Base-by-base conservation (phyloP, 306 rosid species). In the Prunus armeniaca region DNA sequence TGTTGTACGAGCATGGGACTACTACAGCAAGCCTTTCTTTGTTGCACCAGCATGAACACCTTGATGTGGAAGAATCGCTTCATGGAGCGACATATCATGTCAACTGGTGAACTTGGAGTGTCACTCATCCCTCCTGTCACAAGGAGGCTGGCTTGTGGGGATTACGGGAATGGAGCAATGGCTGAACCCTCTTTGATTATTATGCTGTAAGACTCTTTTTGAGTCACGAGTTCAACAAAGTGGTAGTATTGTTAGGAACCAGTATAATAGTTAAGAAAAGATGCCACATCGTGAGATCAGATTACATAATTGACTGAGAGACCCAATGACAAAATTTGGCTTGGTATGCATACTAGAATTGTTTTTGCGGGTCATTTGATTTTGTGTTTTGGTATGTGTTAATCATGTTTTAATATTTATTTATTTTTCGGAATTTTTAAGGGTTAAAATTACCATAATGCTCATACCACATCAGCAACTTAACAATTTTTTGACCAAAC, bases 141-240 rank as follows among this genome's bases (percentile, higher is more conserved):
- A 1, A 92, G 87, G 88, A 88, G 93, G 76, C 78, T 89, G 78
- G 97, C 99, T 28, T 86, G 88, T 45, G 92, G 97, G 54, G 97
- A 92, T 79, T 89, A 87, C 25, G 99, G 99, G 78, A 92, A 89
- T 70, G 97, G 97, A 25, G 99, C 99, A 67, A 95, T 92, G 97
- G 97, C 97, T 20, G 99, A 95, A 82, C 93, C 97, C 50, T 84
- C 93, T 62, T 71, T 88, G 61, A 95, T 95, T 95, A 87, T 87
- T 88, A 97, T 0, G 88, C 97, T 28, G 93, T 95, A 4, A 89
- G 93, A 67, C 92, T 95, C 79, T 90, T 89, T 84, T 67, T 10
- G 96, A 85, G 81, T 80, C 91, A 7, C 83, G 85, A 76, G 80
- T 85, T 84, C 88, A 78, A 27, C 93, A 83, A 49, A 83, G 83